Percentiles rank a stretch among this genome's conserved stretches.
Evolutionary conservation across 305 asterid genomes (phyloP).

Genomic region (Ajuga reptans): DNA sequence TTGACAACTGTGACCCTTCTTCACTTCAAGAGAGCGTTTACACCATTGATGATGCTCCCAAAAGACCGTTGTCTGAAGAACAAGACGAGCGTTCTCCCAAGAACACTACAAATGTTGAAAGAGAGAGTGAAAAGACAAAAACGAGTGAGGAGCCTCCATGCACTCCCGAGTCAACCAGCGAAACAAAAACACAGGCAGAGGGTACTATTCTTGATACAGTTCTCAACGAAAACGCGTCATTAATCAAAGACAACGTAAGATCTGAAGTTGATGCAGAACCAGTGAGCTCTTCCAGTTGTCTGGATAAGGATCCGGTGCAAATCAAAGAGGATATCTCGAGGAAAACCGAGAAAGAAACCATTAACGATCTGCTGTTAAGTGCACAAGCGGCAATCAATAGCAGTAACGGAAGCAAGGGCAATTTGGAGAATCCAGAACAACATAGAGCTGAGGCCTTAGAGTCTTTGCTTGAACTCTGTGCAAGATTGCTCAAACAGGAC

Average conservation of each 20-base stretch:
- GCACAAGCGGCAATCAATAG: constrained; percentile 23
- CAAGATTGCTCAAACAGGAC: constrained; percentile 74
- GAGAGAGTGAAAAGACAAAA: constrained; percentile 27
- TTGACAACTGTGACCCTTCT: constrained; percentile 32
- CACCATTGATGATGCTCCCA: constrained; percentile 24
- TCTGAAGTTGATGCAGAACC: constrained; percentile 33
- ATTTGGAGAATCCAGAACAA: constrained; percentile 44
- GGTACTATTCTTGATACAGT: constrained; percentile 26
- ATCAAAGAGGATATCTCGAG: constrained; percentile 11
- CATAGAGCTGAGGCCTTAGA: constrained; percentile 87
- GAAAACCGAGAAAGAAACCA: constrained; percentile 25
- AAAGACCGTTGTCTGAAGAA: constrained; percentile 33
- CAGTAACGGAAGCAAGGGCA: constrained; percentile 28
- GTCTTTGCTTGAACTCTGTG: constrained; percentile 89
- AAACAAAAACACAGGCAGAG: constrained; percentile 23
- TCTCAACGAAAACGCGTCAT: constrained; percentile 13
- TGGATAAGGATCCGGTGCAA: constrained; percentile 19
- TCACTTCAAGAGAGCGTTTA: constrained; percentile 35
- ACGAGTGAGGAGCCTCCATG: constrained; percentile 24
- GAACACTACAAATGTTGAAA: constrained; percentile 23
- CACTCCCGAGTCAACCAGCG: constrained; percentile 23
- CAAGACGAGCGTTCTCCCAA: constrained; percentile 32
- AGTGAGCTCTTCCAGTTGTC: constrained; percentile 19
- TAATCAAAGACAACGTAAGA: constrained; percentile 25
- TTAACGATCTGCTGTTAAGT: constrained; percentile 21